Evolutionary conservation across 192 early-diverging fungal species (phyloP).

Genomic region (Phlyctochytrium bullatum): DNA sequence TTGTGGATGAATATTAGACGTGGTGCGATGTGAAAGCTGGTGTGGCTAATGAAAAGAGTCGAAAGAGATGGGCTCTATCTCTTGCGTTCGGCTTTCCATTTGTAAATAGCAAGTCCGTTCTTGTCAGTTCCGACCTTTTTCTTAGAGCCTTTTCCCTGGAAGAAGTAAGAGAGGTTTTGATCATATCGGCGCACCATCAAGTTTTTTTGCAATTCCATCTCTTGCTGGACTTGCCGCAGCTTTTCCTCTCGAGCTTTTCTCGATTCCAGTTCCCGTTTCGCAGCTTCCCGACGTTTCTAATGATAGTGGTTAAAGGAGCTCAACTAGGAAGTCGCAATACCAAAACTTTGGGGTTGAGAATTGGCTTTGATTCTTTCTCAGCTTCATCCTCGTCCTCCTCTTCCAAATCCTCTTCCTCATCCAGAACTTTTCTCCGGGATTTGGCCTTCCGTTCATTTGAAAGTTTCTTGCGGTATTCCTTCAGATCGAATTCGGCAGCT

Average conservation of each 20-base stretch:
- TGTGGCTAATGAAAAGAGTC: too few species aligned
- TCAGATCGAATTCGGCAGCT: slow-evolving; percentile 68
- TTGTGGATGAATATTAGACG: slow-evolving; percentile 19
- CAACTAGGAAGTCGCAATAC: too few species aligned
- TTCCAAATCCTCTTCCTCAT: not conserved
- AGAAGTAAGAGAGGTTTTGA: not conserved
- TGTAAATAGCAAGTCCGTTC: slow-evolving; percentile 81
- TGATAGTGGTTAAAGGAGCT: too few species aligned
- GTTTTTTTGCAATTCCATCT: slow-evolving; percentile 75
- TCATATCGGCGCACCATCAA: slow-evolving; percentile 52
- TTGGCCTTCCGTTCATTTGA: too few species aligned
- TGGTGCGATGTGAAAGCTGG: too few species aligned
- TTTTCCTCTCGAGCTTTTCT: slow-evolving; percentile 76
- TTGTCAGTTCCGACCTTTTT: slow-evolving; percentile 79
- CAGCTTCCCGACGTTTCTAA: slow-evolving; percentile 39
- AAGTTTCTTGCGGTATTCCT: slow-evolving; percentile 13
- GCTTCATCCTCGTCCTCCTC: not conserved
- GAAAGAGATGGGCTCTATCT: too few species aligned
- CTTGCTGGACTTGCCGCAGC: slow-evolving; percentile 65
- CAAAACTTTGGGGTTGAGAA: not conserved
- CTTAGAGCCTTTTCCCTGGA: slow-evolving; percentile 71
- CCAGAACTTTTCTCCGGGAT: not conserved
- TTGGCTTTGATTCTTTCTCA: not conserved
- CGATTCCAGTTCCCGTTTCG: slow-evolving; percentile 66
- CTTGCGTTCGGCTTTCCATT: slow-evolving; percentile 89